phyloP scores from a whole-genome alignment of 2,329 filamentous ascomycete genomes.

The Pochonia chlamydosporia region DNA sequence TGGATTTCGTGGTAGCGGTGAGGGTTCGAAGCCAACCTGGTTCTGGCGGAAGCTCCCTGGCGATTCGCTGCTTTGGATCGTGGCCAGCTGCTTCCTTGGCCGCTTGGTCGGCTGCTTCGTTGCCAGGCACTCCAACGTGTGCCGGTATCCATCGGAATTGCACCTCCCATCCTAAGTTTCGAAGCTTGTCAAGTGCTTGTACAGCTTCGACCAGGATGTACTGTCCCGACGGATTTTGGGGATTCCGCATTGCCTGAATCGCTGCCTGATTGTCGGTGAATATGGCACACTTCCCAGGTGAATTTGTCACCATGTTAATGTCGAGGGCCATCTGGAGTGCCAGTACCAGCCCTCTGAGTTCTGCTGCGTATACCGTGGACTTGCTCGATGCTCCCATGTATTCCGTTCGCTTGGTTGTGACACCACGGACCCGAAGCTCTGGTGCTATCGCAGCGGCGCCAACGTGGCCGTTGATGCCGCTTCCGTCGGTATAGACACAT shows the following conservation, averaged over 20 bases:
- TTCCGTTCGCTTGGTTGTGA: conserved; percentile 11
- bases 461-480: conserved; percentile 7
- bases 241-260: conserved; percentile 21
- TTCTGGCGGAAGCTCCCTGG: background rate
- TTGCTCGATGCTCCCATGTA: conserved; percentile 20
- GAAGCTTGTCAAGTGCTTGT: conserved; percentile 2
- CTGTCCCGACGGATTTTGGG: conserved; percentile 19
- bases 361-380: conserved; percentile 23
- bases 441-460: background rate
- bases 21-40: background rate
- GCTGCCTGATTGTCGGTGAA: conserved; percentile 26
- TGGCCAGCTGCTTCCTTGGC: too few relatives aligned
- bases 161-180: conserved; percentile 10
- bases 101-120: conserved; percentile 18
- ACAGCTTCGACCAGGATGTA: conserved; percentile 21
- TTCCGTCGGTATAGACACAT: conserved; percentile 9
- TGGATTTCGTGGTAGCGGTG: background rate
- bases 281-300: conserved; percentile 16
- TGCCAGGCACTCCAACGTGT: conserved; percentile 14
- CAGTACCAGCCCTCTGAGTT: conserved; percentile 20
- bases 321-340: conserved; percentile 19
- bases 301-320: conserved; percentile 6
- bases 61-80: background rate
- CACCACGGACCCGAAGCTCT: too few relatives aligned
- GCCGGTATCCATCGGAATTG: conserved; percentile 15